Evolutionary conservation across 164 flowering plant species (phyloP).

Genomic region (Chimonanthus praecox): DNA sequence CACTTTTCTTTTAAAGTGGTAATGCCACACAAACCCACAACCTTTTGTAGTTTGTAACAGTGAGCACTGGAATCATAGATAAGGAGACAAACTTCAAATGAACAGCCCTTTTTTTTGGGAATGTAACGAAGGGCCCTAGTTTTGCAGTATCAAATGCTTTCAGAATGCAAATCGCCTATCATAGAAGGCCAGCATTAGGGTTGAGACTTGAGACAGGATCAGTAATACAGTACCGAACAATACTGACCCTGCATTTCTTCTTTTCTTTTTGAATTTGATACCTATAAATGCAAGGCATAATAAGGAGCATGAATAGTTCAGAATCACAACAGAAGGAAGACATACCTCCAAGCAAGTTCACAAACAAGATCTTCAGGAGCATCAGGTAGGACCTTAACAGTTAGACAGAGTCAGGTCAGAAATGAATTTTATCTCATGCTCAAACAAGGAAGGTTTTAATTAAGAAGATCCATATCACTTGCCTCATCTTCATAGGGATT

Average conservation of each 20-base stretch:
- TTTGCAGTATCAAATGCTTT: no score
- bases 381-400: constrained; percentile 72
- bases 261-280: not conserved
- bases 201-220: no score
- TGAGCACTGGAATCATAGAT: no score
- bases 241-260: not conserved
- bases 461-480: constrained; percentile 5
- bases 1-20: no score
- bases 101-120: no score
- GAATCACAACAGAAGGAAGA: constrained; percentile 8
- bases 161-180: no score
- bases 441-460: not conserved
- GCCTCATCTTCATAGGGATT: constrained; percentile 92
- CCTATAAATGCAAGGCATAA: not conserved
- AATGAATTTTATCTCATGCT: not conserved
- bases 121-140: no score
- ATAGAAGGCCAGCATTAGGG: no score
- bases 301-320: not conserved
- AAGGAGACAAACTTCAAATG: no score
- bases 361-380: constrained; percentile 85
- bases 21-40: no score
- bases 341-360: constrained; percentile 88
- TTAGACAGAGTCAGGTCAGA: constrained; percentile 7
- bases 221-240: no score
- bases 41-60: no score